Evolutionary conservation across 306 rosid genomes (phyloP), one percentile per base, ranked within the genome.

Genomic region (Glycine latifolia): DNA sequence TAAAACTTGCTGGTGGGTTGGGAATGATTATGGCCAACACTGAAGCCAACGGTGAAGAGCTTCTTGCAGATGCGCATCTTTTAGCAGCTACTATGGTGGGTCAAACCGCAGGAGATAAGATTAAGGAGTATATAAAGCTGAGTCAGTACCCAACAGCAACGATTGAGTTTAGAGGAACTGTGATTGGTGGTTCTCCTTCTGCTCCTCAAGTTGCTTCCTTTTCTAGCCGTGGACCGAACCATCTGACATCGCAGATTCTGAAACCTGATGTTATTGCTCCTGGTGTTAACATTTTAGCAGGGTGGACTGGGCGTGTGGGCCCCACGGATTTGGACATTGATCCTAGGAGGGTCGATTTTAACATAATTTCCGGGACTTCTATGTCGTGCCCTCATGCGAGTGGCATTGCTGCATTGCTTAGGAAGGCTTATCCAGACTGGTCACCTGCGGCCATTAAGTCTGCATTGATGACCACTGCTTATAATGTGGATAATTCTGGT

Each of bases 181-280:
- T 91, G 2, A 87, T 93, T n/a, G 95, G 97, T 8, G 6, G 60
- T 48, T 87, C 95, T n/a, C 94, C 95, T 6, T 20, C 94, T 12
- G 89, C 99, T 35, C 99, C 97, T 11, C 83, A 70, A 75, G 97
- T 95, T 46, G 99, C 97, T 0, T 76, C 97, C 4, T 95, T 95
- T 79, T 95, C 97, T 6, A 95, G 99, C 90, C 89, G 97, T 0
- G 97, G 99, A 10, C 99, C 97, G 0, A 95, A 87, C 58, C 82
- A 81, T 44, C 77, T 83, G 9, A 93, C 97, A 0, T 43, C 89
- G 1, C 90, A 95, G 91, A 91, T 95, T 89, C 91, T 95, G 3
- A 95, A 93, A 59, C 97, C 99, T 0, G 99, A 95, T 76, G 92
- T 95, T 43, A 90, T 95, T 43, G 97, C 99, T 72, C 99, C 97